These are phyloP conservation scores for Rosa chinensis DNA, from an alignment of 306 rosid species.

Conservation along the genomic window DNA sequence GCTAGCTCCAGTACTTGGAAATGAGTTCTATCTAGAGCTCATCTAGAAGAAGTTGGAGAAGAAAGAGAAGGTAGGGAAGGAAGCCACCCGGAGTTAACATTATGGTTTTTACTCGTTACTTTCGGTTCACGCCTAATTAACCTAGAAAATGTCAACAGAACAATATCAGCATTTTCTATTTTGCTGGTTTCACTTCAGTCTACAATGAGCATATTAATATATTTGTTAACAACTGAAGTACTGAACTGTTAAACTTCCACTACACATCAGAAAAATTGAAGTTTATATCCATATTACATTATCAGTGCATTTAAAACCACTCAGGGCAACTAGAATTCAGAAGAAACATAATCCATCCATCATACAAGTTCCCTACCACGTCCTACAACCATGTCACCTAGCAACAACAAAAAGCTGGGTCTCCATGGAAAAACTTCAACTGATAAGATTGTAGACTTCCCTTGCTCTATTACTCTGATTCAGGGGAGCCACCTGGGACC, in stretches of 20 bases:
- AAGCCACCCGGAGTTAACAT: too few relatives aligned
- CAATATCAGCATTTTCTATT: too few relatives aligned
- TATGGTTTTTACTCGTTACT: too few relatives aligned
- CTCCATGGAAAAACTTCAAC: neutral
- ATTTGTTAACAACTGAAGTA: too few relatives aligned
- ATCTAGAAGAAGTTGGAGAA: too few relatives aligned
- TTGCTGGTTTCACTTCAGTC: too few relatives aligned
- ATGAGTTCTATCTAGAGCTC: too few relatives aligned
- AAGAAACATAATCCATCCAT: neutral
- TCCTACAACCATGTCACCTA: conserved; percentile 32
- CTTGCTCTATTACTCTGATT: conserved; percentile 49
- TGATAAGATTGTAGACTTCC: neutral
- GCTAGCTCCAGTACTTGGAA: too few relatives aligned
- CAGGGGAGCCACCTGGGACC: conserved; percentile 89
- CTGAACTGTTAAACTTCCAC: neutral
- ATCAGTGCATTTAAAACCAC: neutral
- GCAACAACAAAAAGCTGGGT: conserved; percentile 6
- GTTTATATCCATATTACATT: neutral
- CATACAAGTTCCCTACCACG: neutral
- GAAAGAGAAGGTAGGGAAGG: too few relatives aligned
- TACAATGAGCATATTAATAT: too few relatives aligned
- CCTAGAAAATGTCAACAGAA: too few relatives aligned
- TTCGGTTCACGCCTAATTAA: too few relatives aligned
- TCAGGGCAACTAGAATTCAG: neutral
- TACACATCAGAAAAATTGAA: neutral